A percentile compares a stretch with the other conserved stretches of the same genome.
phyloP scores from a whole-genome alignment of 495 filamentous ascomycete genomes.

The Penicillium desertorum region DNA sequence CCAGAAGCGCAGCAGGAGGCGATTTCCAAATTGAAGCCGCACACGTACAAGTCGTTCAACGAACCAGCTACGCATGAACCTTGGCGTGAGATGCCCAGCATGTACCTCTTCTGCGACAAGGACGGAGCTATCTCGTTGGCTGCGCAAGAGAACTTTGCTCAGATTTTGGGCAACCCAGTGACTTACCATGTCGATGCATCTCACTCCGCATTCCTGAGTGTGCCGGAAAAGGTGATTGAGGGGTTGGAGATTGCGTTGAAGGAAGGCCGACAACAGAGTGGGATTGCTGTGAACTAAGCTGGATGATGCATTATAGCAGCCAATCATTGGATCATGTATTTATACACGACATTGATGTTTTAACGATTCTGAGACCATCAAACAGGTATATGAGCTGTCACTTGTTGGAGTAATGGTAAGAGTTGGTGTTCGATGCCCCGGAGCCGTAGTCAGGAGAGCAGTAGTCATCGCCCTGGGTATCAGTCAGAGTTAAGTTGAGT shows the following conservation, averaged over 20 bases:
- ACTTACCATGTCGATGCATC: constrained; percentile 16
- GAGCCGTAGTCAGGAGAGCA: constrained; percentile 40
- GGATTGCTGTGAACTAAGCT: neutral
- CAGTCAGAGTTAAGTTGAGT: neutral
- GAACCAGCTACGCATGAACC: constrained; percentile 38
- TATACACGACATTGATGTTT: too few species aligned
- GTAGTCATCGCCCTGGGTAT: constrained; percentile 40
- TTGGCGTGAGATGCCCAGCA: constrained; percentile 47
- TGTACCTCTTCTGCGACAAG: constrained; percentile 49
- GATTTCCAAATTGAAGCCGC: constrained; percentile 23
- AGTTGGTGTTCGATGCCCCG: constrained; percentile 30
- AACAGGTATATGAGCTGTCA: neutral
- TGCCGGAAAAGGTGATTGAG: constrained; percentile 23
- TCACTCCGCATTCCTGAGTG: constrained; percentile 27
- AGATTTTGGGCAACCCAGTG: constrained; percentile 13
- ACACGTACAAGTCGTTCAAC: constrained; percentile 14
- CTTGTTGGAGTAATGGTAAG: constrained; percentile 45
- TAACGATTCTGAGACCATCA: too few species aligned
- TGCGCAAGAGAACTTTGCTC: constrained; percentile 35
- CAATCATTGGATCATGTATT: too few species aligned
- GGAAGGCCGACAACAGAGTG: constrained; percentile 5
- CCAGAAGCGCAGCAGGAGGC: constrained; percentile 17
- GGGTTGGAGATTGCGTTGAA: constrained; percentile 18
- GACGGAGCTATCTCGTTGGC: constrained; percentile 38
- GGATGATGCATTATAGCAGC: neutral